Evolutionary conservation across 2,329 filamentous ascomycete genomes (phyloP).

Genomic region (Blastomyces parvus): DNA sequence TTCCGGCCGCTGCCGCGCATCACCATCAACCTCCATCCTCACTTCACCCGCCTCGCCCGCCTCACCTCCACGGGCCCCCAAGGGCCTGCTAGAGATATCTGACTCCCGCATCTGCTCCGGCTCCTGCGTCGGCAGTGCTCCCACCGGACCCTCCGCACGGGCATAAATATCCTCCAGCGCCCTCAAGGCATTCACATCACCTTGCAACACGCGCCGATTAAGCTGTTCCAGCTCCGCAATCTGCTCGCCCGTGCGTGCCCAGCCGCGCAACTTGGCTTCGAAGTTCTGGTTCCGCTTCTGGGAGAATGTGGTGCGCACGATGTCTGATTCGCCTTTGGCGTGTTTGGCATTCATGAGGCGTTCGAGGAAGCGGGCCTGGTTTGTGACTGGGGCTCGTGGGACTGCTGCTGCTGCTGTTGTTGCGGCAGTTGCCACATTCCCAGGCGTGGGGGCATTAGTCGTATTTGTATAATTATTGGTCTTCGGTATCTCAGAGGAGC

Average conservation of each 20-base stretch:
- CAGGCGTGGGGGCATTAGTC: neutral
- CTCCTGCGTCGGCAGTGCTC: neutral
- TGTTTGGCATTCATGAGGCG: conserved; percentile 57
- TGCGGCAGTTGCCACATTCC: neutral
- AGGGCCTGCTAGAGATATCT: neutral
- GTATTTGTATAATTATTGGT: conserved; percentile 3
- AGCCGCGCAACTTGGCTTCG: conserved; percentile 27
- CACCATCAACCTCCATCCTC: neutral
- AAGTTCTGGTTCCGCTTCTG: conserved; percentile 26
- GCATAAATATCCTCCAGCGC: conserved; percentile 31
- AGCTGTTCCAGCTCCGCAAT: conserved; percentile 29
- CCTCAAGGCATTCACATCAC: conserved; percentile 29
- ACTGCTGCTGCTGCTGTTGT: neutral
- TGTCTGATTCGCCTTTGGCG: conserved; percentile 54
- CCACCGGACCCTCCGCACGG: neutral
- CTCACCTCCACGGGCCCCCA: neutral
- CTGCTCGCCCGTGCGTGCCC: conserved; percentile 32
- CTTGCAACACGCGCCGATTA: conserved; percentile 28
- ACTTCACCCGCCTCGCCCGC: neutral
- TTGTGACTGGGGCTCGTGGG: conserved; percentile 23
- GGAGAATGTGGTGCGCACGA: conserved; percentile 52
- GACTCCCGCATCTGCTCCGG: neutral
- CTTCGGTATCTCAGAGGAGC: conserved; percentile 20
- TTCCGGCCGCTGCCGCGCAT: neutral
- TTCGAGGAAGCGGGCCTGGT: conserved; percentile 51